Evolutionary conservation across 129 eudicot species (phyloP).

Genomic region (Ambrosia trifida): DNA sequence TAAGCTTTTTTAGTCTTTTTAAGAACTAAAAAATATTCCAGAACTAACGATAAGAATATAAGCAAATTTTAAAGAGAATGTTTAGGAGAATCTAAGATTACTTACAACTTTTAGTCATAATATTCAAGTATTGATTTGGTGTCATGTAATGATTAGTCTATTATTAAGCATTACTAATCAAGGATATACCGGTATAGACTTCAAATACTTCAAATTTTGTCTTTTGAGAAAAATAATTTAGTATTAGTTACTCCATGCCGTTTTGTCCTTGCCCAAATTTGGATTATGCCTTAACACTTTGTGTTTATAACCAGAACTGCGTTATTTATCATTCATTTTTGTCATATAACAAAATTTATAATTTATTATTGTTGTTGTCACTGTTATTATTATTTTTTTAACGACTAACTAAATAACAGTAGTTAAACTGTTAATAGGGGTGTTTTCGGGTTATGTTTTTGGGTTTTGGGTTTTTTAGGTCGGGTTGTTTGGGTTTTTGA

Average conservation of each 20-base stretch:
- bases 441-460: no score
- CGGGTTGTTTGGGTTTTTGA: no score
- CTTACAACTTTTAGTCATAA: background rate
- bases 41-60: no score
- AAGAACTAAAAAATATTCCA: no score
- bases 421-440: no score
- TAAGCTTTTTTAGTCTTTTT: no score
- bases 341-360: background rate
- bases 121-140: background rate
- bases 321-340: background rate
- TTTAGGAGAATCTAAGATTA: background rate
- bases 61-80: background rate
- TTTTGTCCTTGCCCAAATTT: constrained; percentile 30
- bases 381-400: no score
- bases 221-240: constrained; percentile 17
- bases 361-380: no score
- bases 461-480: no score
- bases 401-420: no score
- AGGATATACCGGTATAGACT: constrained; percentile 11
- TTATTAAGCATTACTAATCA: constrained; percentile 16
- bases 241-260: constrained; percentile 35
- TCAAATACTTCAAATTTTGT: constrained; percentile 31
- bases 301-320: constrained; percentile 19
- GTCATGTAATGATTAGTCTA: constrained; percentile 11
- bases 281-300: constrained; percentile 26